Evolutionary conservation across 495 filamentous ascomycete species (phyloP).

Genomic region (Recurvomyces mirabilis): DNA sequence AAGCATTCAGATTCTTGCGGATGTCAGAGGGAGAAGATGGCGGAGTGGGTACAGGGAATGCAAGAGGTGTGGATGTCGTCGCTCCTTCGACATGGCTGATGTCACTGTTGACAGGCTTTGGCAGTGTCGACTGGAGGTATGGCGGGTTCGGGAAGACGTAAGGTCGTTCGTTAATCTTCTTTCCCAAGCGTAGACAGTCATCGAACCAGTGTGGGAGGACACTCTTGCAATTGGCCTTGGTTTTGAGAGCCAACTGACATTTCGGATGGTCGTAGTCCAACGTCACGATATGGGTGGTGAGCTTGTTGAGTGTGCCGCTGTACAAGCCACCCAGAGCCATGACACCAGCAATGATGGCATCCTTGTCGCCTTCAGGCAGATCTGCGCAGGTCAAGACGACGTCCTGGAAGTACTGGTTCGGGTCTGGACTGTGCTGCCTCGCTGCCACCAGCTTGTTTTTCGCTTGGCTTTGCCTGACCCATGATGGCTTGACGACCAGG

Average conservation of each 20-base stretch:
- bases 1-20: slow-evolving; percentile 38
- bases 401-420: slow-evolving; percentile 76
- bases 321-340: slow-evolving; percentile 81
- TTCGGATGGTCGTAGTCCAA: slow-evolving; percentile 63
- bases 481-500: slow-evolving; percentile 72
- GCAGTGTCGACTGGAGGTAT: slow-evolving; percentile 34
- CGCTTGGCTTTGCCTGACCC: slow-evolving; percentile 57
- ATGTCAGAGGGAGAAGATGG: slow-evolving; percentile 21
- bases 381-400: slow-evolving; percentile 66
- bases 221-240: slow-evolving; percentile 59
- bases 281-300: slow-evolving; percentile 83
- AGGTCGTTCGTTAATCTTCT: slow-evolving; percentile 73
- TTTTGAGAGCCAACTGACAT: slow-evolving; percentile 50
- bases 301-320: slow-evolving; percentile 51
- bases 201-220: slow-evolving; percentile 99
- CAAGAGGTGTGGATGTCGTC: slow-evolving; percentile 50
- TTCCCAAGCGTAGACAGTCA: slow-evolving; percentile 84
- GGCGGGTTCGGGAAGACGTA: slow-evolving; percentile 83
- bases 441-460: slow-evolving; percentile 64
- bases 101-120: slow-evolving; percentile 20
- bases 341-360: slow-evolving; percentile 82
- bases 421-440: slow-evolving; percentile 80
- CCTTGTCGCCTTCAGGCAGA: slow-evolving; percentile 78
- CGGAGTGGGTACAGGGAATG: slow-evolving; percentile 25
- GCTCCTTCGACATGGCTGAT: slow-evolving; percentile 59